Evolutionary conservation across 2,329 filamentous ascomycete species (phyloP).

Genomic region (Penicillium sp.): DNA sequence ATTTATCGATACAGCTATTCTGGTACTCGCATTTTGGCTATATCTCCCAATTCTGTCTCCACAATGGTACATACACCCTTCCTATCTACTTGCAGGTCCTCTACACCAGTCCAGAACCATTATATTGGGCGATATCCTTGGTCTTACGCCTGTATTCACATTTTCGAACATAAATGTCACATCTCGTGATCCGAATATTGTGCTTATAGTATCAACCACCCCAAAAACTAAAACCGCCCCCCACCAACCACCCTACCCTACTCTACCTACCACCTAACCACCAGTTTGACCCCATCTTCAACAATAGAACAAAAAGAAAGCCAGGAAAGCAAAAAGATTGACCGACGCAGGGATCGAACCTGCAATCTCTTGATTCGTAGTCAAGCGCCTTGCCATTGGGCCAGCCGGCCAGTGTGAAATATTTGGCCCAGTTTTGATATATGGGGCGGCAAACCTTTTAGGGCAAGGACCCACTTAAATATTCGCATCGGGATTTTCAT

Average conservation of each 20-base stretch:
- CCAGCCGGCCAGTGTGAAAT: conserved; percentile 31
- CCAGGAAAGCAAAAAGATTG: conserved; percentile 23
- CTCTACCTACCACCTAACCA: too few species aligned
- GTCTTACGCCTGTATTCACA: neutral
- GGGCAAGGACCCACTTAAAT: neutral
- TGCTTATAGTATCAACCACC: neutral
- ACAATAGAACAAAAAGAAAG: neutral
- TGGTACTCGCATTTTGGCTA: neutral
- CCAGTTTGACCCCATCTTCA: neutral
- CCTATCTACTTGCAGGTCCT: neutral
- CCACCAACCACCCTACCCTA: neutral
- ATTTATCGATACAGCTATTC: neutral
- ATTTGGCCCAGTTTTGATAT: neutral
- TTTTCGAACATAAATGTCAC: neutral
- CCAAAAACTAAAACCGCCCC: neutral
- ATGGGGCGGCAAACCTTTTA: neutral
- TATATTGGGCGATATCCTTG: neutral
- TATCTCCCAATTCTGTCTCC: neutral
- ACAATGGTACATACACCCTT: neutral
- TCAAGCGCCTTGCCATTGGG: conserved; percentile 53
- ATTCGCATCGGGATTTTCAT: neutral
- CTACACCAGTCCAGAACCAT: neutral
- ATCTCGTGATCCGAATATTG: neutral
- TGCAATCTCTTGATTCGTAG: conserved; percentile 54
- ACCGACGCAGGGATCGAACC: conserved; percentile 47